These are phyloP conservation scores for Annona cherimola DNA, from an alignment of 164 flowering plant species.

Conservation along the genomic window DNA sequence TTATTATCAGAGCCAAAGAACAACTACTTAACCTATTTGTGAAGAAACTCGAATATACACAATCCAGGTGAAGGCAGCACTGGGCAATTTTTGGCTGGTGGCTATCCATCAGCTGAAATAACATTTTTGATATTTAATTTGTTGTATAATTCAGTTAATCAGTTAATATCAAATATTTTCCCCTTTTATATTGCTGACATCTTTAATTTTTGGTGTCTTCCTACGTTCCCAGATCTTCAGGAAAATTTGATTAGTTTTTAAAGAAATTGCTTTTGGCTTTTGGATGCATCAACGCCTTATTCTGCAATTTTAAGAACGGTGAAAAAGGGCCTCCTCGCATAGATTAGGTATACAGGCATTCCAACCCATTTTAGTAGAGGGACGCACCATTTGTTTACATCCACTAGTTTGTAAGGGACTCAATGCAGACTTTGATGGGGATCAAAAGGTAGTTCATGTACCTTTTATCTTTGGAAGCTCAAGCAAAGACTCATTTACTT, in stretches of 20 bases:
- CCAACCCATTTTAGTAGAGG: constrained; percentile 5
- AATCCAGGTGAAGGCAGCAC: not conserved
- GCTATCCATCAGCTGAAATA: not conserved
- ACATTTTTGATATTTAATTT: not conserved
- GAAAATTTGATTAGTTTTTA: too few species aligned
- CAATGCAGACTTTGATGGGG: constrained; percentile 1
- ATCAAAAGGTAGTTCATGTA: too few species aligned
- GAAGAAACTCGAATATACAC: not conserved
- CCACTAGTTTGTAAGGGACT: constrained; percentile 4
- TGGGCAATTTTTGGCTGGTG: not conserved
- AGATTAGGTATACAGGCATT: constrained; percentile 1
- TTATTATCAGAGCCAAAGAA: constrained; percentile 28
- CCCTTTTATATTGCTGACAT: too few species aligned
- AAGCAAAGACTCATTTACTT: too few species aligned
- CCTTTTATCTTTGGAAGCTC: too few species aligned
- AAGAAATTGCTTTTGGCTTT: too few species aligned
- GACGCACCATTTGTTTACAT: constrained; percentile 3
- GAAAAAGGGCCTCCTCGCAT: not conserved
- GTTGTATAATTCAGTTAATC: not conserved
- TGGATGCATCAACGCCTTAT: too few species aligned
- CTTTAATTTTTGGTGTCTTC: too few species aligned
- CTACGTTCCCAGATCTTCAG: too few species aligned
- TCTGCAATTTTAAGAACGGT: too few species aligned
- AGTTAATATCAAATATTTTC: not conserved
- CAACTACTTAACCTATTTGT: not conserved